Base-by-base conservation (phyloP, 305 asterid genomes). In the Fraxinus sp. region DNA sequence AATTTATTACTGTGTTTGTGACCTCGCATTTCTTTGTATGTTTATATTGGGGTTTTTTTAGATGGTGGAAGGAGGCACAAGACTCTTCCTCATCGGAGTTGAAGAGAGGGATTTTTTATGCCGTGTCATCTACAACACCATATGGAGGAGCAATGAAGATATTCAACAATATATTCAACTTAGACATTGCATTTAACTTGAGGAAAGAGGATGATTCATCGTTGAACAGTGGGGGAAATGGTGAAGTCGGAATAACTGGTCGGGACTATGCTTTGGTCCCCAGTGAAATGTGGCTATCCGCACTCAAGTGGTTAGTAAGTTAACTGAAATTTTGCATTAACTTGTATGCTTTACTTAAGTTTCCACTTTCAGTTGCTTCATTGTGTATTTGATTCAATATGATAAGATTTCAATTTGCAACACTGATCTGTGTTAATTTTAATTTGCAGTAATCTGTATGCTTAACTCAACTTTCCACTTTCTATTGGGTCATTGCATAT, bases 41-140 rank as follows among this genome's bases (percentile, higher is more conserved):
- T 83, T 78, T 87, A 81, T 10, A 64, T 71, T 80, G 64, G 3
- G 81, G 72, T 49, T 80, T 78, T 83, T 83, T 41, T 85, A 95
- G 98, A 89, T 95, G 99, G 99, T 95, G 99, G 97, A 93, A 89
- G 91, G 98, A 94, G 86, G 98, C 98, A 28, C 98, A 88, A 82
- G 94, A 91, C 68, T 80, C 96, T 76, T 84, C 88, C n/a, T 86
- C 85, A 33, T 49, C 88, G 7, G 92, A 87, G 86, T 86, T 83
- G 75, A 91, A 87, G 88, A 85, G 39, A 74, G 97, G 93, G 84
- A 88, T 92, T 75, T 93, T 92, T 14, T 94, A 89, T 83, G 87
- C 92, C 0, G 97, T 94, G 46, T 89, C 95, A 66, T 88, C 94
- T 74, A 82, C 92, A 73, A 72, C 92, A 36, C 90, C 93, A 30